Percentiles rank a stretch among this genome's conserved stretches.
These are phyloP conservation scores for Rubroshorea leprosula DNA, from an alignment of 345 rosid species.

Conservation along the genomic window DNA sequence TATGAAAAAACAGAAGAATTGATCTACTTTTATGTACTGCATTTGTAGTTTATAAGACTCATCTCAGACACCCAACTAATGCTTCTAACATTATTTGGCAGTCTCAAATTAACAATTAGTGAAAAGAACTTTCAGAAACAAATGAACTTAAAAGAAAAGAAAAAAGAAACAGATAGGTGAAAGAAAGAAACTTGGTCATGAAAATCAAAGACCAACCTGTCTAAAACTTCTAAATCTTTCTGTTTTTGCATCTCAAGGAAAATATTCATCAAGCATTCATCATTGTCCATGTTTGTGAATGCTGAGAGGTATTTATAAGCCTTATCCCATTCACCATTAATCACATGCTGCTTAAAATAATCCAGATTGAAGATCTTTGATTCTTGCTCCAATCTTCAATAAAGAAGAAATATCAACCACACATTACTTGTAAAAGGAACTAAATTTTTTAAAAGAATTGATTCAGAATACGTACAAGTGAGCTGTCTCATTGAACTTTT, in stretches of 20 bases:
- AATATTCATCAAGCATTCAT: slow-evolving; percentile 46
- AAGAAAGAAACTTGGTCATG: no score
- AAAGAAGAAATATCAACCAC: slow-evolving; percentile 16
- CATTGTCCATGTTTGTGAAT: slow-evolving; percentile 37
- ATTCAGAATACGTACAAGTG: slow-evolving; percentile 20
- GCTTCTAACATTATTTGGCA: no score
- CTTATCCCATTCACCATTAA: slow-evolving; percentile 44
- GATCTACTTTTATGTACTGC: no score
- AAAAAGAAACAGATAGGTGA: no score
- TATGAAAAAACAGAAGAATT: no score
- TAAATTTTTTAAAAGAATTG: background rate
- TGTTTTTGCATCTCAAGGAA: slow-evolving; percentile 69
- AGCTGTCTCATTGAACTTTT: slow-evolving; percentile 28
- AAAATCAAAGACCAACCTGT: slow-evolving; percentile 31
- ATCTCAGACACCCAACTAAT: no score
- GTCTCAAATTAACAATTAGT: no score
- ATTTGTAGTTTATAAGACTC: no score
- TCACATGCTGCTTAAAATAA: slow-evolving; percentile 47
- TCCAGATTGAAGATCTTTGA: slow-evolving; percentile 51
- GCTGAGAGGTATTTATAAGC: slow-evolving; percentile 63
- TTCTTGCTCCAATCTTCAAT: slow-evolving; percentile 59
- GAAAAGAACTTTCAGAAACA: no score
- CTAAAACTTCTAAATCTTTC: slow-evolving; percentile 48
- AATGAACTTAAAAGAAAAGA: no score
- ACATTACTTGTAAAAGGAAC: background rate